phyloP scores from a whole-genome alignment of 2,329 filamentous ascomycete species.

The Septoria petroselini region DNA sequence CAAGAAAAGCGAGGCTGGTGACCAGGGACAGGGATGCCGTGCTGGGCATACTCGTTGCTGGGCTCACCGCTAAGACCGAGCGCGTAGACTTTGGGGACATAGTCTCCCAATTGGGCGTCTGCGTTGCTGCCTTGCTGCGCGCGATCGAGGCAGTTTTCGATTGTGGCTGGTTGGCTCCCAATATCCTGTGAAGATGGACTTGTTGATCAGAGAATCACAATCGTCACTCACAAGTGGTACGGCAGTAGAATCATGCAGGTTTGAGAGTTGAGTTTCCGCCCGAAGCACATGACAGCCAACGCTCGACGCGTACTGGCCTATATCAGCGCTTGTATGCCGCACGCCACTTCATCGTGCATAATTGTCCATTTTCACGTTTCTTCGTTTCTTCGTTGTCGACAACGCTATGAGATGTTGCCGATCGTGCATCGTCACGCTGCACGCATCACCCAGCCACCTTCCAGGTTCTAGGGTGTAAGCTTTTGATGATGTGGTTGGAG shows the following conservation, averaged over 20 bases:
- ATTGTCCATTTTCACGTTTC: background rate
- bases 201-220: no score
- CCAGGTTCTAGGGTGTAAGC: no score
- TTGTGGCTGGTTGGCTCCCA: conserved; percentile 2
- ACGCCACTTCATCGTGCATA: conserved; percentile 1
- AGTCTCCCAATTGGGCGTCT: conserved; percentile 12
- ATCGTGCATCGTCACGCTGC: no score
- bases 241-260: conserved; percentile 5
- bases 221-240: no score
- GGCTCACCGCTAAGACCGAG: conserved; percentile 4
- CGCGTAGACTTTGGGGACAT: conserved; percentile 8
- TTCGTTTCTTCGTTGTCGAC: background rate
- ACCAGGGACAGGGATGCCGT: conserved; percentile 14
- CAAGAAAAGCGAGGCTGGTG: background rate
- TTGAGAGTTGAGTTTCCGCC: conserved; percentile 7
- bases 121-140: background rate
- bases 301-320: background rate
- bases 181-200: background rate
- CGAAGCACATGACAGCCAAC: conserved; percentile 7
- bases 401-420: background rate
- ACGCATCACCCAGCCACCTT: no score
- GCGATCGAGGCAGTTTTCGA: conserved; percentile 7
- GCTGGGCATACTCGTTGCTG: conserved; percentile 1
- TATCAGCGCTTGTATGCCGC: conserved; percentile 2
- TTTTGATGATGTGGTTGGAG: no score